Conservation (phyloP, 768 basidiomycete species). For the Suillus spraguei region DNA sequence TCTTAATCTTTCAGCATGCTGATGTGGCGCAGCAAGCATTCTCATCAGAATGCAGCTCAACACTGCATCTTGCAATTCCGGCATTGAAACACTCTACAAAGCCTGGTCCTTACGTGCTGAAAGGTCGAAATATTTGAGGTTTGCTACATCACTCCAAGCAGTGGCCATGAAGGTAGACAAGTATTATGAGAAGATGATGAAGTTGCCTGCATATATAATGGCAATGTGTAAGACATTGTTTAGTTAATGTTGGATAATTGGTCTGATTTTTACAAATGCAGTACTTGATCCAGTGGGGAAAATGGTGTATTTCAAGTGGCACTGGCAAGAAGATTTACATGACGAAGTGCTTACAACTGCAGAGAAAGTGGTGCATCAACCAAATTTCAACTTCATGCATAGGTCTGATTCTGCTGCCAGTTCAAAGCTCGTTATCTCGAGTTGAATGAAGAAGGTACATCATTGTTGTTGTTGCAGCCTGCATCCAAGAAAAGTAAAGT, state of each 20-base stretch:
- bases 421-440: constrained; percentile 17
- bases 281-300: constrained; percentile 31
- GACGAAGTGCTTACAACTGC: constrained; percentile 15
- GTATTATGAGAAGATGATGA: not conserved
- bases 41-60: not conserved
- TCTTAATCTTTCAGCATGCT: too few relatives aligned
- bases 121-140: not conserved
- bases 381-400: too few relatives aligned
- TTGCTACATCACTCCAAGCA: not conserved
- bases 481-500: constrained; percentile 10
- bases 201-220: not conserved
- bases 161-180: not conserved
- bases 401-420: constrained; percentile 10
- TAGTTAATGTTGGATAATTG: not conserved
- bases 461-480: not conserved
- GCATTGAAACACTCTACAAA: not conserved
- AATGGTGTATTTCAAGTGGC: constrained; percentile 24
- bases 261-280: not conserved
- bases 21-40: not conserved
- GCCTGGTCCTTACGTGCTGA: not conserved
- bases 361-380: constrained; percentile 20
- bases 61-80: not conserved
- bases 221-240: not conserved
- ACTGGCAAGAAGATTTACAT: constrained; percentile 27
- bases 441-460: not conserved